Evolutionary conservation across 2,329 filamentous ascomycete species (phyloP), one percentile per base, ranked within the genome.

Genomic region (Aspergillus pseudoterreus): DNA sequence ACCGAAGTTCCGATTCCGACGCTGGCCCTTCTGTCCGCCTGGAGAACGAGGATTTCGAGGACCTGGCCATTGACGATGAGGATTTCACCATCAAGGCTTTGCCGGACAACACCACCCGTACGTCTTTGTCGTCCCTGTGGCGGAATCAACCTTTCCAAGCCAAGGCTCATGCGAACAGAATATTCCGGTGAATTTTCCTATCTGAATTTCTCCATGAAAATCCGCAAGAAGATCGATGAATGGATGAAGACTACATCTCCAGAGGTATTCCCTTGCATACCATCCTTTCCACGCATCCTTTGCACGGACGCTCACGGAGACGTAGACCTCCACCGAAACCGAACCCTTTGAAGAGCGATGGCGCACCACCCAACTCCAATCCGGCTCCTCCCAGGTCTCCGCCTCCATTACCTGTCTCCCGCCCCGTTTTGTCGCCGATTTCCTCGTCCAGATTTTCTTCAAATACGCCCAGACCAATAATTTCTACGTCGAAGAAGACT

Each of bases 121-220:
- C 51, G 69, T 58, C 24, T 4, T 4, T 10, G n/a, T 19, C 39
- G 10, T 8, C 15, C 45, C 19, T 17, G 15, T 12, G 22, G 22
- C 22, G 22, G 22, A 22, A 22, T 22, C 22, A 5, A 22, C 22
- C 3, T 22, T 22, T 22, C 5, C 2, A 22, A 22, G 6, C 19
- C 17, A 6, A 11, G n/a, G 14, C 45, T 24, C 21, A 33, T 38
- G 4, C 44, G 17, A n/a, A 42, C 42, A 72, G 71, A 75, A 53
- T 75, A 75, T 55, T 75, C 73, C 3, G 73, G 73, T 17, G 73
- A 75, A 53, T 75, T 75, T 47, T 74, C 70, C 8, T 74, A 75
- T 47, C 60, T 74, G 49, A 75, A 72, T 47, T 75, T 75, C 49
- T 74, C 72, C 2, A 69, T 71, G 65, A 71, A 73, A 46, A 71